Percentiles rank a stretch among this genome's conserved stretches.
Conservation (phyloP, 306 rosid species). For the Dryas alaskensis region DNA sequence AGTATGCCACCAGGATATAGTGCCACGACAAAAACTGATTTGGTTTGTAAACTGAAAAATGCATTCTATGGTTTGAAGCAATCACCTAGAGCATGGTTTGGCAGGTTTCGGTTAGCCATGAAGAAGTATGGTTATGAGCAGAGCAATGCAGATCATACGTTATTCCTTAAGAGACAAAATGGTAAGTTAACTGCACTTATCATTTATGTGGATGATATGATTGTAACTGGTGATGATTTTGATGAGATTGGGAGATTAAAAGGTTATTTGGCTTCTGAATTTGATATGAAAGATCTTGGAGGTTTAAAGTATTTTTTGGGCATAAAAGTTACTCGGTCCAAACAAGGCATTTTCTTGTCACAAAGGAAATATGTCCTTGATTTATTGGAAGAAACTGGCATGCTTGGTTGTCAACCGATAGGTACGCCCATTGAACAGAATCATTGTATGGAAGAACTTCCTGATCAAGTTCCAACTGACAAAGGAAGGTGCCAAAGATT, state of each 20-base stretch:
- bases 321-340: too few species aligned
- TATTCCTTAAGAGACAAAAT: background rate
- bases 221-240: background rate
- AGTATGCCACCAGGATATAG: too few species aligned
- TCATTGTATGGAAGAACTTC: background rate
- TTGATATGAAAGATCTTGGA: background rate
- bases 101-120: background rate
- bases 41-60: too few species aligned
- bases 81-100: background rate
- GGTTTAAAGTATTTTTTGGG: background rate
- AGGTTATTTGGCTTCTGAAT: background rate
- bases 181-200: background rate
- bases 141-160: background rate
- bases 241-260: background rate
- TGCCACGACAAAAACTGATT: too few species aligned
- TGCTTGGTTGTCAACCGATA: background rate
- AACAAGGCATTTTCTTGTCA: too few species aligned
- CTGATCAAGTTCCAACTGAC: background rate
- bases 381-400: too few species aligned
- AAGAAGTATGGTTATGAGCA: background rate
- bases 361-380: too few species aligned
- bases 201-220: background rate
- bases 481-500: too few species aligned
- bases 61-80: too few species aligned
- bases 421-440: background rate